Conservation (phyloP, 2,329 filamentous ascomycete species). For the Neocatenulostroma microsporum region DNA sequence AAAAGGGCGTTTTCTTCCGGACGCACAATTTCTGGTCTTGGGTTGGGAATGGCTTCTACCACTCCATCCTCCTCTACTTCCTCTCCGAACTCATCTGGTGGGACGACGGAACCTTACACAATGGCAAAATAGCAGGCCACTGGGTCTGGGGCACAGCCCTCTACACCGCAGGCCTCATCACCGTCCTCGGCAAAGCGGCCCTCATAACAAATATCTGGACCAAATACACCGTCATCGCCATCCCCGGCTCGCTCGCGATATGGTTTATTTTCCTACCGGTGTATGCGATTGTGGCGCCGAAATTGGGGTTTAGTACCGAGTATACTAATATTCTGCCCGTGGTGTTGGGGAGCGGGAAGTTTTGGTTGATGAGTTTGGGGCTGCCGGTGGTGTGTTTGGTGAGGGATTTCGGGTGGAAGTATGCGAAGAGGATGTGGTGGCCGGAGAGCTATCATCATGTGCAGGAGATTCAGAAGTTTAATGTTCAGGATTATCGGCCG, state of each 20-base stretch:
- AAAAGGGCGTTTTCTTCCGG: conserved; percentile 88
- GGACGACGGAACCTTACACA: conserved; percentile 65
- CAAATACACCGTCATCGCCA: conserved; percentile 92
- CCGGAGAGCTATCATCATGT: conserved; percentile 96
- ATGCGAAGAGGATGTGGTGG: conserved; percentile 92
- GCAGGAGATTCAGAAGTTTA: conserved; percentile 99
- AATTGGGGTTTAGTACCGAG: conserved; percentile 70
- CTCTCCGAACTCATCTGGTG: conserved; percentile 74
- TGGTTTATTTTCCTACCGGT: conserved; percentile 87
- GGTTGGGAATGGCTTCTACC: conserved; percentile 92
- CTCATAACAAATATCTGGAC: conserved; percentile 98
- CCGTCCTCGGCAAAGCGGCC: conserved; percentile 88
- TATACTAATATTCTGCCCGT: conserved; percentile 76
- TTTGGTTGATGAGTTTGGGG: conserved; percentile 83
- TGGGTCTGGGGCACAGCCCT: conserved; percentile 98
- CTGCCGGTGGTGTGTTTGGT: conserved; percentile 74
- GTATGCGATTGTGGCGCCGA: conserved; percentile 80
- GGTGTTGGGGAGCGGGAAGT: conserved; percentile 71
- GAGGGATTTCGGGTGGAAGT: conserved; percentile 94
- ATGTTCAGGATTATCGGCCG: conserved; percentile 96
- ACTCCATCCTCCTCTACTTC: conserved; percentile 88
- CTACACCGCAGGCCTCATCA: conserved; percentile 88
- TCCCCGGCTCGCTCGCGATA: conserved; percentile 83
- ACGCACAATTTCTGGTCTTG: conserved; percentile 87
- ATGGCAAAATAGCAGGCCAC: conserved; percentile 80